Base-by-base conservation (phyloP, 169 alveolate species). In the Eimeria tenella region DNA sequence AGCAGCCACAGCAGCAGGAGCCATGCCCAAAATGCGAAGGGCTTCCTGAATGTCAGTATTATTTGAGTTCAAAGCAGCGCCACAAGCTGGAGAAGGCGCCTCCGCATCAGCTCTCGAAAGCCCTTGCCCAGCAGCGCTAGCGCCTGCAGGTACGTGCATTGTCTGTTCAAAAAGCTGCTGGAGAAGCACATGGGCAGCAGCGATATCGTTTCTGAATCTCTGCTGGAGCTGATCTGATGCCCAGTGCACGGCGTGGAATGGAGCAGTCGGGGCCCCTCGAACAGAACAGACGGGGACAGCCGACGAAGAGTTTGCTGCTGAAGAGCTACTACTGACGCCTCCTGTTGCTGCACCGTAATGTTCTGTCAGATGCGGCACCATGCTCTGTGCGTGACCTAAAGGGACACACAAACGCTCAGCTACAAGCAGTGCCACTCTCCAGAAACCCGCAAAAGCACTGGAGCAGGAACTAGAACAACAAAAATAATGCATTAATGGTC, bases 161-260 rank as follows among this genome's bases (percentile, higher is more conserved):
- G 56, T 56, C 79, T 58, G 75, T 15, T 83, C 21, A 50, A 83
- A 58, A 53, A 83, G 75, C 62, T 83, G 90, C 77, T 42, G 90
- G 15, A 83, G 56, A 74, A 83, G 90, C 90, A 60, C 19, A 11
- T 25, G 77, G n/a, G 90, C 90, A n/a, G 90, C 90, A 23, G 90
- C 77, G 62, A 60, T 56, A 75, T 83, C 90, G 31, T 31, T 55
- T 31, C 50, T 56, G 60, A 83, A 83, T 6, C 62, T 83, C 17
- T 83, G 90, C 31, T 83, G 79, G 62, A 91, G 81, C 56, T 31
- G 63, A 88, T 99, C 99, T 93, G 99, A 96, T 0, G 99, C 99
- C 99, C 99, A 99, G 96, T 99, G 99, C 68, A 99, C 98, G 49
- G 99, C 98, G 96, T 99, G 99, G 79, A 99, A 99, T 79, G 99